Base-by-base conservation (phyloP, 805 yeast genomes). In the Torulaspora gathmanii region DNA sequence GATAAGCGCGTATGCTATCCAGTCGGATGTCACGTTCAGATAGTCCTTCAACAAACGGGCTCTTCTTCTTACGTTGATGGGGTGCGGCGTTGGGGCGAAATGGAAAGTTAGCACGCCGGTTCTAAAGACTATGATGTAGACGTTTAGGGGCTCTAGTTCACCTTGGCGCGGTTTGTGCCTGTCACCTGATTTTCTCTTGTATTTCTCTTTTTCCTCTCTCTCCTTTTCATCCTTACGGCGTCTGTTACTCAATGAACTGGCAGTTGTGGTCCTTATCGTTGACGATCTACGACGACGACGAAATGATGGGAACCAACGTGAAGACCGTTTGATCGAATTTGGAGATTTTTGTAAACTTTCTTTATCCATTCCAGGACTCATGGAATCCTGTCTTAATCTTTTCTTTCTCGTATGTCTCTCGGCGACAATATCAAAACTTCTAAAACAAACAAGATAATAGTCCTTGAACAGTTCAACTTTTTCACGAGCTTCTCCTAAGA, bases 1-100 rank as follows among this genome's bases (percentile, higher is more conserved):
- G 55, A 93, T 87, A 51, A 93, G 69, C 0, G 98, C 98, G 67
- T 93, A 93, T 1, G 96, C 91, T 37, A 93, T 83, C 99, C 99
- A 93, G 64, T 93, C 98, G 0, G 97, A 80, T 2, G 91, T 79
- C 4, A 93, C 95, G 2, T 86, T 87, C 50, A 93, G 70, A 60
- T 90, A 91, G 63, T 93, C 99, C 50, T 83, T 75, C 51, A 91
- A 72, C 51, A 93, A 69, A 46, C 99, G 74, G 0, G 95, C 95
- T 63, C 99, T 79, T 63, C 98, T 77, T 55, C 99, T 78, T 26
- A 93, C 99, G 60, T 93, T 93, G 39, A 89, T 86, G 0, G 98
- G 95, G 65, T 93, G 99, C 2, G 96, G 95, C 0, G 97, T 88
- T 10, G 96, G 91, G 8, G 88, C 82, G 65, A 87, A 88, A 68